Evolutionary conservation across 176 grass and related monocot genomes (phyloP), one percentile per base, ranked within the genome.

Genomic region (Oryza meridionalis): DNA sequence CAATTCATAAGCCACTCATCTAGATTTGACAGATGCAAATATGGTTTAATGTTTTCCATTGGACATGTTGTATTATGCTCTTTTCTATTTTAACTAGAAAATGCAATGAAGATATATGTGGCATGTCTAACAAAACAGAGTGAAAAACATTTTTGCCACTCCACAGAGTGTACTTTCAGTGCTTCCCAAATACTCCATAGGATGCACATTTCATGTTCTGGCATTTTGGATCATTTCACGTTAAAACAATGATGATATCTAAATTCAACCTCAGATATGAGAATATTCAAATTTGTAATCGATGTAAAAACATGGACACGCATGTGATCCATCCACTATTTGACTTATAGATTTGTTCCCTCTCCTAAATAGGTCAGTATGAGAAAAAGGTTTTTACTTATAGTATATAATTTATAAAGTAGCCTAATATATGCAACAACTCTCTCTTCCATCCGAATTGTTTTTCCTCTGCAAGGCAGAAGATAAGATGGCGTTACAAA

Each of bases 401-500:
- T 66, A 78, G 58, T 12, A 17, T 67, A 79, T 35, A 27, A 73
- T 16, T 16, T 55, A 55, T 55, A 55, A 73, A 29, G 11, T 46
- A 88, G 10, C 2, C 35, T 84, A 33, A 53, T 25, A 6, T 25
- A 33, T 43, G 15, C 67, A 84, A n/a, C 33, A 73, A 59, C 59
- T 67, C 21, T 44, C 26, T 45, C 6, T 79, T 55, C 21, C 4
- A 38, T 21, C 51, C 27, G 29, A 22, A 12, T 38, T 77, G 50
- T 70, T 46, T 15, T 38, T 7, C 29, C 13, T n/a, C 32, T 38
- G 46, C 14, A 2, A 37, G 21, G 64, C 2, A 26, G 9, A 87
- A 76, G 38, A 37, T 62, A 63, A 40, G 32, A 55, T 69, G 15
- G 15, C 27, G 24, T 14, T 33, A 45, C 12, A 31, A 77, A 59